Base-by-base conservation (phyloP, 176 grass and related monocot species). In the Triticum dicoccoides region DNA sequence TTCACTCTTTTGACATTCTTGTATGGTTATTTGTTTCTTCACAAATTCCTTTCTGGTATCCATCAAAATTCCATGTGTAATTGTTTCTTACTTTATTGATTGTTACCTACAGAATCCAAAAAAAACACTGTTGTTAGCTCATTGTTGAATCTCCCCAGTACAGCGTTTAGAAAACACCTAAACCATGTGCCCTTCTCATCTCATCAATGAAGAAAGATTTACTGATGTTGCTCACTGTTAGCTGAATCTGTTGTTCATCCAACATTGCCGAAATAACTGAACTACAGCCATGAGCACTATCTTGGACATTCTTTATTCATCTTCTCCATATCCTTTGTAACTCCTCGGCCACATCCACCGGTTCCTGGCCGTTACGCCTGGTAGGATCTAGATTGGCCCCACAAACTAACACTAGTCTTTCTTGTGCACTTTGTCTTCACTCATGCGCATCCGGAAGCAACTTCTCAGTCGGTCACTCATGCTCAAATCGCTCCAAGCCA, bases 281-380 rank as follows among this genome's bases (percentile, higher is more conserved):
- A 65, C 41, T 84, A 58, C 9, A 75, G 64, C 66, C 32, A 66
- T 80, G 58, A 25, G 27, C 27, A 42, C 76, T 74, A 44, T 42
- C 25, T 72, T 85, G 63, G 75, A 34, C 76, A 89, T 89, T 73
- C 12, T 21, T 21, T 30, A 30, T 89, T 70, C 80, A 27, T 34
- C 17, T 11, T n/a, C 27, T 21, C 18, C 64, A 75, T 54, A 21
- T 63, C 12, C 25, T 25, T 25, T 25, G 25, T 25, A 25, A 25
- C 25, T 25, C 25, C 25, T 25, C 25, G 25, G 25, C 25, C 25
- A 25, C 25, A 25, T 25, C 25, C 25, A 25, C 25, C 25, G 25
- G 25, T 25, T 25, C 25, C 25, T 25, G 25, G 25, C 25, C 25
- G 25, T 25, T 25, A 25, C 25, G 25, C 25, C 25, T 25, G 25